These are phyloP conservation scores for Debaryomyces subglobosus DNA, from an alignment of 1,139 yeast genomes.

Conservation along the genomic window DNA sequence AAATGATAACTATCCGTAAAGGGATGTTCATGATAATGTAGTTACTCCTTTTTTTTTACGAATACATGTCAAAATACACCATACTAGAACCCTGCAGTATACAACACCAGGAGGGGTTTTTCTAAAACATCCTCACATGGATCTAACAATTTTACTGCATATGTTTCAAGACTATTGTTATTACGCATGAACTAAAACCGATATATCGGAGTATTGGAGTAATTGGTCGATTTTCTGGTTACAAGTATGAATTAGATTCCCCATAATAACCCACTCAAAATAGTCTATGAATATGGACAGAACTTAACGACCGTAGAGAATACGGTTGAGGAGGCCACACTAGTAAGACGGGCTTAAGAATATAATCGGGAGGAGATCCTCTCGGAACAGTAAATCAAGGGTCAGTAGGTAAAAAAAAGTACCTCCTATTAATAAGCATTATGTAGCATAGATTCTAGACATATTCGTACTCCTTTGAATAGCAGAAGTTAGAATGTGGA, in stretches of 20 bases:
- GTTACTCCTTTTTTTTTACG: background rate
- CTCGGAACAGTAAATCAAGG: background rate
- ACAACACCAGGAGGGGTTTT: background rate
- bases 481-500: background rate
- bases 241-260: background rate
- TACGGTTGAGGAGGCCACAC: background rate
- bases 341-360: background rate
- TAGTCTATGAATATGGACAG: background rate
- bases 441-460: background rate
- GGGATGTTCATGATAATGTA: background rate
- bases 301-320: background rate
- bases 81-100: background rate
- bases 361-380: background rate
- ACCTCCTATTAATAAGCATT: background rate
- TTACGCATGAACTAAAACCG: background rate
- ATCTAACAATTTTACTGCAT: background rate
- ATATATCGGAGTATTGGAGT: background rate
- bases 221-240: background rate
- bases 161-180: background rate
- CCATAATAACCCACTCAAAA: background rate
- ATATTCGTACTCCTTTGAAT: background rate
- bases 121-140: background rate
- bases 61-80: background rate
- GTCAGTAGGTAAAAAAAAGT: too few relatives aligned
- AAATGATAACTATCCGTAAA: background rate